phyloP scores from a whole-genome alignment of 2,329 filamentous ascomycete species.

The Monilinia vaccinii-corymbosi region DNA sequence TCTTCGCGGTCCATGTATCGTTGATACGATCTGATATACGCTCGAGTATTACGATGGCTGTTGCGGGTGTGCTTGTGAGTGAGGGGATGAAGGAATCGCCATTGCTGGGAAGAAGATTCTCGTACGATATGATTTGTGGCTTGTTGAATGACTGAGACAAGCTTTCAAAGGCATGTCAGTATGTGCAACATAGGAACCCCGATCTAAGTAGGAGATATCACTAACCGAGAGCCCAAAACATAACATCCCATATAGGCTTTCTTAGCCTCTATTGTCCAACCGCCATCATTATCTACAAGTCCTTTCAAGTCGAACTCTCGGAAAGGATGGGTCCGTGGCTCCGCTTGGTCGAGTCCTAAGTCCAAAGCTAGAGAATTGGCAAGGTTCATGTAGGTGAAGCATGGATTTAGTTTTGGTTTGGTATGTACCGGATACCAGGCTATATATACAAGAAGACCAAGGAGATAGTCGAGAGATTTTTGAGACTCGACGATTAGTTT shows the following conservation, averaged over 20 bases:
- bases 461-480: slow-evolving; percentile 46
- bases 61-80: neutral
- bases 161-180: neutral
- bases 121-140: slow-evolving; percentile 21
- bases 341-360: slow-evolving; percentile 25
- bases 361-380: slow-evolving; percentile 29
- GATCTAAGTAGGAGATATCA: neutral
- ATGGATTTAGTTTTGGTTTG: slow-evolving; percentile 25
- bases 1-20: neutral
- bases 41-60: slow-evolving; percentile 17
- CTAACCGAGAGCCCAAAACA: slow-evolving; percentile 25
- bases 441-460: slow-evolving; percentile 50
- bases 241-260: slow-evolving; percentile 27
- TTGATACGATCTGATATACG: slow-evolving; percentile 17
- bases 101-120: slow-evolving; percentile 15
- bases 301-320: slow-evolving; percentile 16
- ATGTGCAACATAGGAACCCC: neutral
- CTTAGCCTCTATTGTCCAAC: slow-evolving; percentile 21
- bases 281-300: slow-evolving; percentile 14
- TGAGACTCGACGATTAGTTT: slow-evolving; percentile 44
- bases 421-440: slow-evolving; percentile 40
- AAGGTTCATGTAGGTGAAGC: slow-evolving; percentile 27
- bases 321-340: slow-evolving; percentile 17
- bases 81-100: slow-evolving; percentile 11
- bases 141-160: slow-evolving; percentile 22